Percentiles rank a stretch among this genome's conserved stretches.
Evolutionary conservation across 164 flowering plant genomes (phyloP).

Genomic region (Chimonanthus salicifolius): DNA sequence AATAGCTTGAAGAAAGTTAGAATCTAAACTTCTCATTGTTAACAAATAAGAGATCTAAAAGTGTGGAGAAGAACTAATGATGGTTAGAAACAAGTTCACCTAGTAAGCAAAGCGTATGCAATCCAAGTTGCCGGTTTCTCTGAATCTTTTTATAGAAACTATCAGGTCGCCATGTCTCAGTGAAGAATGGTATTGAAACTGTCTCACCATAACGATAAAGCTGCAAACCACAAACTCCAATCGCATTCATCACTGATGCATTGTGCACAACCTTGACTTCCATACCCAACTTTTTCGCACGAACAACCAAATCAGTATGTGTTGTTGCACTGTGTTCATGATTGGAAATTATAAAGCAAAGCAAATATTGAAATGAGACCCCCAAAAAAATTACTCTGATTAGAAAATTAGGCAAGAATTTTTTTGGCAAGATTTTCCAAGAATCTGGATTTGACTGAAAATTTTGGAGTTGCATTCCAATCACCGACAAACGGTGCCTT

Average conservation of each 20-base stretch:
- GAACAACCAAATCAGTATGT: constrained; percentile 84
- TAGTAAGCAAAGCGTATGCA: constrained; percentile 90
- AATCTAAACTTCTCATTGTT: too few relatives aligned
- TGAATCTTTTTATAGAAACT: constrained; percentile 90
- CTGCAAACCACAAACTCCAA: constrained; percentile 93
- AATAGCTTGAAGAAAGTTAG: too few relatives aligned
- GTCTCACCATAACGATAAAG: constrained; percentile 96
- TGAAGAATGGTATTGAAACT: constrained; percentile 84
- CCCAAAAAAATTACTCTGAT: not conserved
- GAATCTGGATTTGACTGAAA: too few relatives aligned
- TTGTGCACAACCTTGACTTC: constrained; percentile 80
- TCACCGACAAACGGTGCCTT: too few relatives aligned
- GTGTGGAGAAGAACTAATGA: not conserved
- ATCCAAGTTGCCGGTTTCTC: constrained; percentile 56
- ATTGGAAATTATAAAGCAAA: not conserved
- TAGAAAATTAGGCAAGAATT: not conserved
- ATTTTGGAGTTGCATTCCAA: too few relatives aligned
- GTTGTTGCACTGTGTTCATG: constrained; percentile 72
- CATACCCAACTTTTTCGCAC: constrained; percentile 75
- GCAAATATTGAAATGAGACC: not conserved
- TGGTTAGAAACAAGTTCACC: constrained; percentile 37
- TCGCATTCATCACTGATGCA: constrained; percentile 93
- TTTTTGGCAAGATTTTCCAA: too few relatives aligned
- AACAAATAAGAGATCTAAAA: not conserved
- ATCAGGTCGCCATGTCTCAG: constrained; percentile 89